Base-by-base conservation (phyloP, 1,284 basidiomycete species). In the Leccinum pachyderme region DNA sequence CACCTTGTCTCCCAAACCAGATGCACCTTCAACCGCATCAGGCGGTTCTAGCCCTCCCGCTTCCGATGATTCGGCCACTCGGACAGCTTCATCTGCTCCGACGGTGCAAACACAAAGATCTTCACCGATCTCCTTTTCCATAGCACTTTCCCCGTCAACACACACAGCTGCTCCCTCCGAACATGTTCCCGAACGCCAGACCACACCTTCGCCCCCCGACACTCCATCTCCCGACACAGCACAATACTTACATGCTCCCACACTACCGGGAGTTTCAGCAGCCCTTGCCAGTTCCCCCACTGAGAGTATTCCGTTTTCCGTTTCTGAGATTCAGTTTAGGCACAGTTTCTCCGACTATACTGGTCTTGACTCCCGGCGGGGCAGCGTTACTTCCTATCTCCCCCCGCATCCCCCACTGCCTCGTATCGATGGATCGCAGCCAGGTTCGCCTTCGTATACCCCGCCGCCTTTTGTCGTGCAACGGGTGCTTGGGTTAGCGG, bases 261-360 rank as follows among this genome's bases (percentile, higher is more conserved):
- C 54, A 8, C 57, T 60, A 32, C 59, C 55, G 3, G 65, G 60
- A 50, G 44, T 60, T 55, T 57, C 62, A 65, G 44, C 61, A 59
- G 18, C 72, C 69, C 31, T 58, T n/a, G 49, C 64, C 50, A 58
- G 44, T 33, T 86, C 86, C 9, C 86, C 85, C 22, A 83, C 84
- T 0, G 84, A 87, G 49, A 87, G 85, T 51, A 73, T 87, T 51
- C 84, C 86, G 1, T 74, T 83, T 61, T 83, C 86, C n/a, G 78
- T 86, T 37, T 85, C 84, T 2, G 86, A 87, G 41, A 77, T 86
- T 51, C 76, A 83, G 60, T 86, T 86, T 72, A 75, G 82, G 48
- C 77, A 81, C 57, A 78, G 75, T 56, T 71, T 70, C 50, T 77
- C 79, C 2, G 81, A 82, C 13, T 79, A 80, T 6, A 74, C 78